A percentile compares a stretch with the other conserved stretches of the same genome.
phyloP scores from a whole-genome alignment of 208 protist species.

The Vickermania spadyakhi region DNA sequence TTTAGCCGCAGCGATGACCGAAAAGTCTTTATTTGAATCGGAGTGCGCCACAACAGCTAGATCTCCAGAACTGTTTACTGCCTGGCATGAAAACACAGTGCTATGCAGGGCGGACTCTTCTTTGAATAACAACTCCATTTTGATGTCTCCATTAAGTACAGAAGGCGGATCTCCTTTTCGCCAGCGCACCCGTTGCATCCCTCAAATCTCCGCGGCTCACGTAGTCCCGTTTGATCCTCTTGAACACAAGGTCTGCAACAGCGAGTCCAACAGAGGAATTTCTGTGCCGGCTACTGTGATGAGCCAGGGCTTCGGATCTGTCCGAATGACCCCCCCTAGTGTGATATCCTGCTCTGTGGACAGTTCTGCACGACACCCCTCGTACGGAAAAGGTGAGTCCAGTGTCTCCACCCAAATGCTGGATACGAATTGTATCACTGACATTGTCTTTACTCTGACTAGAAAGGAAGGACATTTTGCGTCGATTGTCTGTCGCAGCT shows the following conservation, averaged over 20 bases:
- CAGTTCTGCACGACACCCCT: background rate
- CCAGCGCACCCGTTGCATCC: background rate
- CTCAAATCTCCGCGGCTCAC: background rate
- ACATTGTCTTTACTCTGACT: background rate
- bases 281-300: background rate
- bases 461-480: background rate
- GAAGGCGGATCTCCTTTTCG: background rate
- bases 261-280: background rate
- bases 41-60: background rate
- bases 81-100: background rate
- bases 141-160: background rate
- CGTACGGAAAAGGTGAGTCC: background rate
- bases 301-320: no score
- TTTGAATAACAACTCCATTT: background rate
- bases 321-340: background rate
- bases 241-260: slow-evolving; percentile 16
- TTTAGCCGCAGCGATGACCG: slow-evolving; percentile 34
- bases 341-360: background rate
- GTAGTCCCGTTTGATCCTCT: slow-evolving; percentile 12
- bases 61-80: background rate
- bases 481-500: background rate
- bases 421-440: background rate
- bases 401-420: background rate
- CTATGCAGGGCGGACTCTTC: background rate
- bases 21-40: slow-evolving; percentile 9